These are phyloP conservation scores for Dactylellina haptotyla DNA, from an alignment of 2,329 filamentous ascomycete genomes.

Conservation along the genomic window DNA sequence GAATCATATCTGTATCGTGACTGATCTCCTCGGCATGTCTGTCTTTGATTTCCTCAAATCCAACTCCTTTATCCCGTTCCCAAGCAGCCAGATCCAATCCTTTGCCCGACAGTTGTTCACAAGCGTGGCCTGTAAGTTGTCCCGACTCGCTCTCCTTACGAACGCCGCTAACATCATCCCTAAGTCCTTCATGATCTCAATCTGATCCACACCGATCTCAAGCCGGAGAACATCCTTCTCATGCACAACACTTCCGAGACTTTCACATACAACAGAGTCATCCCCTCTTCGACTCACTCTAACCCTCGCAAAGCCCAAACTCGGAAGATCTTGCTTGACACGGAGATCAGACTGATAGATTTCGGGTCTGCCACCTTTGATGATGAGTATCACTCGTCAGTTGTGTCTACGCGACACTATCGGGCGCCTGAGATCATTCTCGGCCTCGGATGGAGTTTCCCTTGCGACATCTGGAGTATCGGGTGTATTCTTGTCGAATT, in stretches of 20 bases:
- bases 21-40: slow-evolving; percentile 84
- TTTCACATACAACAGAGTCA: slow-evolving; percentile 76
- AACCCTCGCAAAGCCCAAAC: slow-evolving; percentile 72
- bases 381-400: slow-evolving; percentile 77
- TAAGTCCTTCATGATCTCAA: slow-evolving; percentile 94
- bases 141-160: background rate
- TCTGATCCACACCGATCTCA: slow-evolving; percentile 88
- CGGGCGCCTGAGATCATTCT: slow-evolving; percentile 77
- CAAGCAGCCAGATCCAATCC: slow-evolving; percentile 96
- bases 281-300: slow-evolving; percentile 73
- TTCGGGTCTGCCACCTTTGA: slow-evolving; percentile 78
- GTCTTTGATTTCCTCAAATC: slow-evolving; percentile 98
- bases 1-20: slow-evolving; percentile 90
- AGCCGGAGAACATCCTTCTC: slow-evolving; percentile 76
- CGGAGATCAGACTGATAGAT: slow-evolving; percentile 76
- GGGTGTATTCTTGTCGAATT: slow-evolving; percentile 78
- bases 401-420: slow-evolving; percentile 76
- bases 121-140: slow-evolving; percentile 90
- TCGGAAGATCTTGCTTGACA: slow-evolving; percentile 73
- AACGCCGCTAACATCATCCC: slow-evolving; percentile 5
- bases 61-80: slow-evolving; percentile 94
- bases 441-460: slow-evolving; percentile 76
- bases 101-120: slow-evolving; percentile 96
- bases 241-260: slow-evolving; percentile 74
- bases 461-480: slow-evolving; percentile 79